phyloP scores from a whole-genome alignment of 116 monocot genomes.

The Dioscorea cayenensis region DNA sequence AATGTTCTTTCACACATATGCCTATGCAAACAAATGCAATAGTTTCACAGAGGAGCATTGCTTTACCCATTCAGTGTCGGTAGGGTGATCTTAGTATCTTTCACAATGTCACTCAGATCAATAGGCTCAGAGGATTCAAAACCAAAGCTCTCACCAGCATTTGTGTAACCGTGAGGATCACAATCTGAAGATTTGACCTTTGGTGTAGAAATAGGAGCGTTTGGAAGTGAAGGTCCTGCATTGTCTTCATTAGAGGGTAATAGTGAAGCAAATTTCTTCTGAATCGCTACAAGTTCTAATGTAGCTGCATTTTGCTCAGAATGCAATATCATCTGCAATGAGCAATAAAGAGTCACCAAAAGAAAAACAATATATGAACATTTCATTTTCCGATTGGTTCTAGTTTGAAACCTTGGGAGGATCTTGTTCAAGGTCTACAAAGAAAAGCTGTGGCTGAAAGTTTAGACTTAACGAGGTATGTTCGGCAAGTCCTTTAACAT shows the following conservation, averaged over 20 bases:
- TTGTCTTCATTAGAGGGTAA: constrained; percentile 35
- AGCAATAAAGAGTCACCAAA: not conserved
- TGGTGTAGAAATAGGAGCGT: constrained; percentile 6
- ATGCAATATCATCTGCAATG: constrained; percentile 34
- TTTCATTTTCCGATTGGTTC: not conserved
- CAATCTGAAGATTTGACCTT: constrained; percentile 9
- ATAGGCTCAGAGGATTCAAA: constrained; percentile 25
- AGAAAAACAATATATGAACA: not conserved
- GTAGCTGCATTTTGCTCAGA: constrained; percentile 30
- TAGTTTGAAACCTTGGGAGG: constrained; percentile 43
- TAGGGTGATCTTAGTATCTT: constrained; percentile 45
- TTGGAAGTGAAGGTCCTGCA: constrained; percentile 6
- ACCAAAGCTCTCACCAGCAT: constrained; percentile 5
- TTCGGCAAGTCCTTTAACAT: constrained; percentile 58
- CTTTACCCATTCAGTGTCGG: constrained; percentile 86
- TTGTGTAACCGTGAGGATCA: constrained; percentile 5
- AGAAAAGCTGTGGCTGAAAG: constrained; percentile 26
- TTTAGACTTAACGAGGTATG: constrained; percentile 23
- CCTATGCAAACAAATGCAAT: not conserved
- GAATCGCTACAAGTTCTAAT: constrained; percentile 48
- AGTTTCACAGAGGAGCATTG: constrained; percentile 4
- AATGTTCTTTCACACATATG: too few relatives aligned
- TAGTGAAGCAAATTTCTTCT: constrained; percentile 47
- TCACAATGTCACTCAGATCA: constrained; percentile 46
- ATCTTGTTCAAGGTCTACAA: constrained; percentile 66